Percentiles rank a stretch among this genome's conserved stretches.
These are phyloP conservation scores for Phytopythium helicoides DNA, from an alignment of 352 stramenopile species.

Conservation along the genomic window DNA sequence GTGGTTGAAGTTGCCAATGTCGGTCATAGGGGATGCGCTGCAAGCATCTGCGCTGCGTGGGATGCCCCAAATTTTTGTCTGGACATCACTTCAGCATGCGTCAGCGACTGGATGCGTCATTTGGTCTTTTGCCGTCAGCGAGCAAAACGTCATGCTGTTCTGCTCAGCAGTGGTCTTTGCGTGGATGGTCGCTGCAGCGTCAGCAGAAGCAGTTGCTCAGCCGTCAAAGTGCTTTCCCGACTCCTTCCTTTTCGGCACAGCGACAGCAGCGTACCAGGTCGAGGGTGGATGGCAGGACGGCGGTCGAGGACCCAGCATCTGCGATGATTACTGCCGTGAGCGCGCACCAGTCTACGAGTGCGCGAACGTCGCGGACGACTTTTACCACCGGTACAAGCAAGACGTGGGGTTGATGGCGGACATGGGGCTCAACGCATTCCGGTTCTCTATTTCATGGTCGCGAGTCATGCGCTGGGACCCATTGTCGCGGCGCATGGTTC, in stretches of 20 bases:
- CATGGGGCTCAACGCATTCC: slow-evolving; percentile 90
- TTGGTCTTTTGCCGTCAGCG: neutral
- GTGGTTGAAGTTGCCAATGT: slow-evolving; percentile 2
- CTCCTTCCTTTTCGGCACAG: slow-evolving; percentile 79
- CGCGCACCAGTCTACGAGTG: slow-evolving; percentile 55
- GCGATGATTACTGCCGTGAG: slow-evolving; percentile 87
- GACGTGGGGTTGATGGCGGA: slow-evolving; percentile 92
- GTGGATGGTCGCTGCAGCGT: slow-evolving; percentile 5
- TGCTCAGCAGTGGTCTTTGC: neutral
- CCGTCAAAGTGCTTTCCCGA: slow-evolving; percentile 34
- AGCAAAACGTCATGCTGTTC: no score
- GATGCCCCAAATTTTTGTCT: slow-evolving; percentile 1
- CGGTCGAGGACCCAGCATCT: slow-evolving; percentile 82
- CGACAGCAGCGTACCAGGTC: slow-evolving; percentile 90
- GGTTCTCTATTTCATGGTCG: slow-evolving; percentile 91
- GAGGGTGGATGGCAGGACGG: slow-evolving; percentile 83
- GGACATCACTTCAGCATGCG: neutral
- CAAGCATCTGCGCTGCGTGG: neutral
- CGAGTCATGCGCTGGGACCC: slow-evolving; percentile 82
- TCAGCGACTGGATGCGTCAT: neutral
- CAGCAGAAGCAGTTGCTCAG: slow-evolving; percentile 1
- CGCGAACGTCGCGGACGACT: slow-evolving; percentile 90
- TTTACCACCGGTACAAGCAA: slow-evolving; percentile 88
- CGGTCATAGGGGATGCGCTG: neutral
- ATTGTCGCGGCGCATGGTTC: slow-evolving; percentile 30